Base-by-base conservation (phyloP, 257 asterid genomes). In the Solanum neorickii region DNA sequence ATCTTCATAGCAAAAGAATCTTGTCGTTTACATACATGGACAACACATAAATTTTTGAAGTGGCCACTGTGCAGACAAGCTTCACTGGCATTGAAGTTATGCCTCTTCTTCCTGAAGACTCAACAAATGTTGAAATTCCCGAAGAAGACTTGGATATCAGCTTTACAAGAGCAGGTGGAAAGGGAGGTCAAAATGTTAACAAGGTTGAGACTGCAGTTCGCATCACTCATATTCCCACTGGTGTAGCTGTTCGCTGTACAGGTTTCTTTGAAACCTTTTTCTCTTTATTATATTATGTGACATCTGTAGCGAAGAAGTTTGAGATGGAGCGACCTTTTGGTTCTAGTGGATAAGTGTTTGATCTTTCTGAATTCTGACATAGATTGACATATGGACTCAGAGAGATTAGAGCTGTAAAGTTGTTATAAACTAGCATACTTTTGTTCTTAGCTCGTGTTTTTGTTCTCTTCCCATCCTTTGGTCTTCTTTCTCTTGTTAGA, bases 121-220 rank as follows among this genome's bases (percentile, higher is more conserved):
- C 98, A 5, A 7, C 92, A 90, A 89, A 92, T 83, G 95, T 96
- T 69, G 99, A 97, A 87, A 95, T 97, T 88, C 99, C 99, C 0
- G 99, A 94, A 89, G 99, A 97, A 88, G 99, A 96, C 89, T 91
- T 97, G 93, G 98, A 97, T 42, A 93, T 95, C 88, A 92, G 93
- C 86, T 90, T 91, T 80, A 85, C 93, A 10, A 91, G 99, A 91
- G 99, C 98, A 44, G 99, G 99, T 47, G 99, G 99, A 41, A 97
- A 97, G 90, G 99, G 99, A 31, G 99, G 99, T 83, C 99, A 97
- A 91, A 97, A 97, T 89, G 99, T 97, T 39, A 97, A 97, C 84
- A 97, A 97, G 91, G 98, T 97, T 27, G 99, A 97, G 93, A 94
- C 97, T 91, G 99, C 98, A 3, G 99, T 97, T 18, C 95, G 99